These are phyloP conservation scores for Candida railenensis DNA, from an alignment of 805 yeast species.

Conservation along the genomic window DNA sequence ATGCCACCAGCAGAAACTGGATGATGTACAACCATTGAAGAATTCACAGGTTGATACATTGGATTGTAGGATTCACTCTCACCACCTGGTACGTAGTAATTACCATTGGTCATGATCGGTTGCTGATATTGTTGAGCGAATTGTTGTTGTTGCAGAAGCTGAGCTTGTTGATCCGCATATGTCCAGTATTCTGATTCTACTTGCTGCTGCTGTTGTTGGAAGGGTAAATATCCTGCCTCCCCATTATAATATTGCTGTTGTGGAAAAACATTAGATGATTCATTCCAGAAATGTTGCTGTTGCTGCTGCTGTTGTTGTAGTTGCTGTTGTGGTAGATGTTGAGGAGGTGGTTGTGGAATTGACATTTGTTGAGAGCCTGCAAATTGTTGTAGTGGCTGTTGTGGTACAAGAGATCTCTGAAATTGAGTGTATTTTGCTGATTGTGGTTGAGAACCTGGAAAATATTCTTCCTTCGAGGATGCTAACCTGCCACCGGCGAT, in stretches of 20 bases:
- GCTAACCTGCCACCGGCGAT: slow-evolving; percentile 10
- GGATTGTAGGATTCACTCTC: background rate
- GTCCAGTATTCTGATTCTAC: background rate
- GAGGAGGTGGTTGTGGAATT: background rate
- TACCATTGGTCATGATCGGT: background rate
- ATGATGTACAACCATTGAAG: slow-evolving; percentile 2
- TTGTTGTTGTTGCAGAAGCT: background rate
- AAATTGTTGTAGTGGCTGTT: slow-evolving; percentile 7
- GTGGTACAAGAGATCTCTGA: slow-evolving; percentile 3
- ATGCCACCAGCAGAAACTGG: slow-evolving; percentile 4
- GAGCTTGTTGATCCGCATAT: background rate
- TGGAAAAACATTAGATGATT: background rate
- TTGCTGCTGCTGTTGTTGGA: background rate
- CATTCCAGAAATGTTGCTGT: slow-evolving; percentile 3
- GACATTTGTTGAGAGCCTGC: slow-evolving; percentile 1
- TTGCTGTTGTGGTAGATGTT: slow-evolving; percentile 3
- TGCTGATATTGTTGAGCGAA: background rate
- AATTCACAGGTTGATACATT: background rate
- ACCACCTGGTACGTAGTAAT: background rate
- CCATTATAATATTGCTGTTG: slow-evolving; percentile 2
- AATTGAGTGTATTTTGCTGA: slow-evolving; percentile 22
- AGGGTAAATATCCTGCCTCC: background rate
- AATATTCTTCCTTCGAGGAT: slow-evolving; percentile 19
- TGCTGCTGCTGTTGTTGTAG: slow-evolving; percentile 1
- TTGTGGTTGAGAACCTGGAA: slow-evolving; percentile 18